Evolutionary conservation across 768 basidiomycete genomes (phyloP).

Genomic region (Suillus variegatus): DNA sequence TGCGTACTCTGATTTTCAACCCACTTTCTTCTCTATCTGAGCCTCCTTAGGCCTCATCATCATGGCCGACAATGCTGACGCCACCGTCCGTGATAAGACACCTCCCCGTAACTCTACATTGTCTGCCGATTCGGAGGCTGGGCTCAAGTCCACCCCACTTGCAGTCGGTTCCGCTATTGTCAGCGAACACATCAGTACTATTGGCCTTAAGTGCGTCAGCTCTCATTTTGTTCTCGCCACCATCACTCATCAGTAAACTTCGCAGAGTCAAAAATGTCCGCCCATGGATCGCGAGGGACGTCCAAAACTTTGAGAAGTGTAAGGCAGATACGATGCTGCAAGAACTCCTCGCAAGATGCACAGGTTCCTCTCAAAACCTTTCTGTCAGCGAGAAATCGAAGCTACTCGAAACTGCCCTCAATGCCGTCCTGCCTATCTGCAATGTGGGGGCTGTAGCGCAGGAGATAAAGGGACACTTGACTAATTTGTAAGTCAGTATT

Average conservation of each 20-base stretch:
- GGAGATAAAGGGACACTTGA: not conserved
- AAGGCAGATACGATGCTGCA: not conserved
- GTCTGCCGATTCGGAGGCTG: too few species aligned
- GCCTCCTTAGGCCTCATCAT: not conserved
- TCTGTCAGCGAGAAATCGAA: not conserved
- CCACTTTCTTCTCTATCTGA: not conserved
- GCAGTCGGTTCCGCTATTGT: too few species aligned
- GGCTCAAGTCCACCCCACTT: too few species aligned
- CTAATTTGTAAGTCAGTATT: not conserved
- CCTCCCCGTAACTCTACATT: not conserved
- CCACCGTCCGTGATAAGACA: not conserved
- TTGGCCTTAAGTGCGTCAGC: too few species aligned
- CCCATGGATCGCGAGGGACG: not conserved
- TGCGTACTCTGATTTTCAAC: not conserved
- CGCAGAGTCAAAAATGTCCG: not conserved
- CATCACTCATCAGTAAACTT: too few species aligned
- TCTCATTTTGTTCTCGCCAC: too few species aligned
- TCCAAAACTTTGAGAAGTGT: not conserved
- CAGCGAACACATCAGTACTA: too few species aligned
- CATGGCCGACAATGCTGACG: not conserved
- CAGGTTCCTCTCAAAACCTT: not conserved
- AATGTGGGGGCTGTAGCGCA: not conserved
- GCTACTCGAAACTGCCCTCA: not conserved
- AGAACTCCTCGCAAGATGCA: not conserved
- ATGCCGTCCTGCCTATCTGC: constrained; percentile 1